Base-by-base conservation (phyloP, 768 basidiomycete species). In the Chlorophyllum brunneum region DNA sequence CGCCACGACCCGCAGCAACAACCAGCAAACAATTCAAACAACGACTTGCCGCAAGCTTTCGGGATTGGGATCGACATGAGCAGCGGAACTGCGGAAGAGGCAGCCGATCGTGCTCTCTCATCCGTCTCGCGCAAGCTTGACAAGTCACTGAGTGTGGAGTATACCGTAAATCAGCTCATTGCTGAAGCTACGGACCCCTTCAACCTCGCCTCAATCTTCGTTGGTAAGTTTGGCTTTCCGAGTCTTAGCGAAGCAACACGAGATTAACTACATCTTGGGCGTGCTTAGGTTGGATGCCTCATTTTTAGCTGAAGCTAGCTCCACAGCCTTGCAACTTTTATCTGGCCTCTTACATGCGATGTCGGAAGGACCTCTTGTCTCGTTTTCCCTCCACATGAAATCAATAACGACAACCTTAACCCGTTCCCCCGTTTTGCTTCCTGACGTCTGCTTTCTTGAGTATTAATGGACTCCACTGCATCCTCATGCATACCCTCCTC, bases 101-200 rank as follows among this genome's bases (percentile, higher is more conserved):
- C 88, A 11, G 95, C 95, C 1, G 94, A 95, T 66, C 83, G 93
- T 29, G 94, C 95, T 0, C 70, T 99, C 56, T 80, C 71, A 30
- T 80, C 83, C 29, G 93, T 98, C 31, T 74, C 82, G 9, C 76
- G 82, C 48, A 98, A 98, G 67, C 75, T 99, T 36, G 83, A 91
- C 63, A 86, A 85, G 62, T 76, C 82, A 3, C 74, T 98, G 56
- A 95, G 92, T 61, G 89, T 95, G 22, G 90, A 95, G 65, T 94
- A 91, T 59, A 90, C 86, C 4, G 92, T 99, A 55, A 97, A 95
- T 70, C 86, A 92, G 65, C 80, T 98, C 34, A 86, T 98, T 54
- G 84, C 89, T 16, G 84, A 90, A 63, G 95, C 95, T 31, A 91
- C 85, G 20, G 90, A 95, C 61, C 64, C 72, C 2, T 72, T 70